These are phyloP conservation scores for Pyrenopolyporus hunteri DNA, from an alignment of 495 filamentous ascomycete species.

Conservation along the genomic window DNA sequence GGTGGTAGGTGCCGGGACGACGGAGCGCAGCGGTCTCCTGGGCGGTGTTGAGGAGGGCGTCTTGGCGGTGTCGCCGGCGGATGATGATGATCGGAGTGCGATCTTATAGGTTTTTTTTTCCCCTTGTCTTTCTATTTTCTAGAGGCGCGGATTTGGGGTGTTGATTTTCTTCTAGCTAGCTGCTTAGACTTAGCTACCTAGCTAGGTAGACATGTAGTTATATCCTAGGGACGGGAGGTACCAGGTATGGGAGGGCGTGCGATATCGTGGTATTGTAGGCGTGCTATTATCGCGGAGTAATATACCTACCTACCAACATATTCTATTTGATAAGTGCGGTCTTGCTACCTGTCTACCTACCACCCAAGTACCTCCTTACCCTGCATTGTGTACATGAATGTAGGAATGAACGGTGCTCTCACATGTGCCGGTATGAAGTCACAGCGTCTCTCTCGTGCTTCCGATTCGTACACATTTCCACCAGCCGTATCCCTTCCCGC, in stretches of 20 bases:
- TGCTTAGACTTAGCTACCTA: no score
- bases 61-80: slow-evolving; percentile 10
- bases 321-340: neutral
- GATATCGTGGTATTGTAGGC: neutral
- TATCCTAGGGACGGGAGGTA: no score
- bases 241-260: neutral
- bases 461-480: no score
- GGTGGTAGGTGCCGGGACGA: neutral
- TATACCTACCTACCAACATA: neutral
- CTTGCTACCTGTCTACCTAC: no score
- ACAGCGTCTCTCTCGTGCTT: no score
- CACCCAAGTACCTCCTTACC: no score
- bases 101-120: slow-evolving; percentile 29
- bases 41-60: neutral
- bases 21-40: slow-evolving; percentile 17
- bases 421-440: no score
- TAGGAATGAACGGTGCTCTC: no score
- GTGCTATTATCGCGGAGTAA: neutral
- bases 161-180: no score
- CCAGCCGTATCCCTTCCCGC: no score
- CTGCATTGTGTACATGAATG: no score
- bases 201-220: neutral
- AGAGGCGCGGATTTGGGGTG: no score
- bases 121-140: neutral
- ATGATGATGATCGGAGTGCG: slow-evolving; percentile 34